These are phyloP conservation scores for Cytospora leucostoma DNA, from an alignment of 2,329 filamentous ascomycete genomes.

Conservation along the genomic window DNA sequence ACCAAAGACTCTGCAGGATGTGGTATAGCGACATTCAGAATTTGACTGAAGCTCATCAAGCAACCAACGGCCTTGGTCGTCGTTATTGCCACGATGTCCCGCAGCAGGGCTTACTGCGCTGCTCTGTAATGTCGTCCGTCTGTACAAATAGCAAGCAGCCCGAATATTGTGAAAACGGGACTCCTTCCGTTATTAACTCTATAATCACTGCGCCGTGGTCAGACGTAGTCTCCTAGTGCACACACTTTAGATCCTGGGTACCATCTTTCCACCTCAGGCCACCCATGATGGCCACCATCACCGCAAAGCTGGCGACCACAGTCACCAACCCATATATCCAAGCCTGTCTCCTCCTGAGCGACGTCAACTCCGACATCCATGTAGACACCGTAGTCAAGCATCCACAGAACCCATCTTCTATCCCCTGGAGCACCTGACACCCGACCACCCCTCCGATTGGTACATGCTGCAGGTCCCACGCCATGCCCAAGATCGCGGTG, in stretches of 20 bases:
- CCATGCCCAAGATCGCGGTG: slow-evolving; percentile 72
- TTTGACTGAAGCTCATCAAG: no score
- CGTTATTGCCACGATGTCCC: background rate
- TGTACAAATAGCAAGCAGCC: background rate
- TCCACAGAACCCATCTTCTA: slow-evolving; percentile 70
- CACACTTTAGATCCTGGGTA: slow-evolving; percentile 48
- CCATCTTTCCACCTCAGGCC: slow-evolving; percentile 69
- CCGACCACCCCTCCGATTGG: slow-evolving; percentile 56
- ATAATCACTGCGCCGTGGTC: background rate
- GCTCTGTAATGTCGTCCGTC: no score
- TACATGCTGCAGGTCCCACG: slow-evolving; percentile 76
- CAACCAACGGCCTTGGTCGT: background rate
- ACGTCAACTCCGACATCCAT: slow-evolving; percentile 63
- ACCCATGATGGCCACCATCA: slow-evolving; percentile 73
- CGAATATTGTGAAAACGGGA: background rate
- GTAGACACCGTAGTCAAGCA: slow-evolving; percentile 68
- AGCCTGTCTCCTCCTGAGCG: slow-evolving; percentile 50
- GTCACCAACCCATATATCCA: slow-evolving; percentile 70
- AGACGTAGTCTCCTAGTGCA: slow-evolving; percentile 29
- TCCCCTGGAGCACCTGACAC: slow-evolving; percentile 63
- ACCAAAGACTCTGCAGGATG: no score
- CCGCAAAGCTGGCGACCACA: slow-evolving; percentile 56
- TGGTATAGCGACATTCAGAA: no score
- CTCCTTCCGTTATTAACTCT: background rate
- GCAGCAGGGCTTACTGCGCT: background rate